A percentile compares a stretch with the other conserved stretches of the same genome.
phyloP scores from a whole-genome alignment of 2,329 filamentous ascomycete genomes.

The Sporothrix globosa region DNA sequence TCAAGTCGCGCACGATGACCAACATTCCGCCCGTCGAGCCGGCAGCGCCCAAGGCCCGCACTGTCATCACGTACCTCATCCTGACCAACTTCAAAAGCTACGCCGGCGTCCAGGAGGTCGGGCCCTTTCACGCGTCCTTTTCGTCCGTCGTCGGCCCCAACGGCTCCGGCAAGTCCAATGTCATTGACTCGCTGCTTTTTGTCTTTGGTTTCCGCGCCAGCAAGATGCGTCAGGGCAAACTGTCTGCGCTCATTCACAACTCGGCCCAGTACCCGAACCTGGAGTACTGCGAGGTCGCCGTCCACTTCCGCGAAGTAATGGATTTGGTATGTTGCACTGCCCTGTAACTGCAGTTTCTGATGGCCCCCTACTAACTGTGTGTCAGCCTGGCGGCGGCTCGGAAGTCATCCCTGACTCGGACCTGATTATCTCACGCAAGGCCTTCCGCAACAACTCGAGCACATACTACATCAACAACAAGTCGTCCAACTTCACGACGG shows the following conservation, averaged over 20 bases:
- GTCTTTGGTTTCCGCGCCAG: conserved; percentile 99
- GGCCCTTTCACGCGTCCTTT: conserved; percentile 95
- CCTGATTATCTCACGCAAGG: conserved; percentile 84
- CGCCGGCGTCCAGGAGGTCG: conserved; percentile 90
- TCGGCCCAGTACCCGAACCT: conserved; percentile 84
- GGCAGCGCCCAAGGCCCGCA: conserved; percentile 76
- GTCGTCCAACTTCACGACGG: conserved; percentile 87
- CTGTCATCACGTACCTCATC: conserved; percentile 89
- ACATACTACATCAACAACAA: conserved; percentile 96
- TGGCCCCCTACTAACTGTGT: not conserved
- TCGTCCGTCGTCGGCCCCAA: conserved; percentile 98
- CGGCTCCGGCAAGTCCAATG: conserved; percentile 97
- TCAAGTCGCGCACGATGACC: conserved; percentile 77
- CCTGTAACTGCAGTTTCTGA: not conserved
- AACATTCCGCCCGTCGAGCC: conserved; percentile 69
- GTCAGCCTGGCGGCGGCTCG: conserved; percentile 68
- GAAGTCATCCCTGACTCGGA: conserved; percentile 81
- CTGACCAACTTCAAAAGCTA: conserved; percentile 99
- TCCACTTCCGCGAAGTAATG: conserved; percentile 94
- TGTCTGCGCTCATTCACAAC: conserved; percentile 96
- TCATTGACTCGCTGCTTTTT: conserved; percentile 96
- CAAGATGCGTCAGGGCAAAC: conserved; percentile 99
- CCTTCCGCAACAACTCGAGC: conserved; percentile 97
- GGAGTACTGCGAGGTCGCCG: conserved; percentile 91
- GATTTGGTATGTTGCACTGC: conserved; percentile 61